Conservation (phyloP, 176 grass and related monocot genomes). For the Aegilops speltoides region DNA sequence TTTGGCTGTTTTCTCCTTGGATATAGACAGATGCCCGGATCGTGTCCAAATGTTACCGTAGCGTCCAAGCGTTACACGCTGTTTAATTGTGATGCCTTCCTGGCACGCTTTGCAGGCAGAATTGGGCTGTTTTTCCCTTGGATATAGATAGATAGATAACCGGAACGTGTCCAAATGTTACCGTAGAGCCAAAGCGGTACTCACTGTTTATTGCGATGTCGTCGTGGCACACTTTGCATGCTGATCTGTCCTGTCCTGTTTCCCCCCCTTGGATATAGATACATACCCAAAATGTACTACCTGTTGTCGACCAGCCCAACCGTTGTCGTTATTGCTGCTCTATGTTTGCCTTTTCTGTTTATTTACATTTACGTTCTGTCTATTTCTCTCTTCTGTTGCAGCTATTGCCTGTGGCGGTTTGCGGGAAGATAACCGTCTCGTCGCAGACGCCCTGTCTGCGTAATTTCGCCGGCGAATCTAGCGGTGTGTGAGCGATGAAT, state of each 20-base stretch:
- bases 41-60: background rate
- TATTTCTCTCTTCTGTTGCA: background rate
- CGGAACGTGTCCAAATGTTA: background rate
- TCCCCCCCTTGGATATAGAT: background rate
- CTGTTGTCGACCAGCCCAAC: background rate
- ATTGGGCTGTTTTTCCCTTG: background rate
- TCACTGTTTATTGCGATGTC: background rate
- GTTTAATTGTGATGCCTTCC: background rate
- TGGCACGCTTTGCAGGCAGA: background rate
- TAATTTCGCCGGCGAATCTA: background rate
- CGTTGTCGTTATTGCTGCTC: background rate
- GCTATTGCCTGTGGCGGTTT: background rate
- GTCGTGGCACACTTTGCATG: background rate
- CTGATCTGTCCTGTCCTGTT: background rate
- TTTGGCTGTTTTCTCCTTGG: background rate
- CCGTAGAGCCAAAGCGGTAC: background rate
- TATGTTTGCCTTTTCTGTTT: background rate
- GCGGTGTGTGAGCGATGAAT: constrained; percentile 16
- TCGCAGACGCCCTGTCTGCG: background rate
- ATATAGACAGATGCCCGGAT: background rate
- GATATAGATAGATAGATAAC: background rate
- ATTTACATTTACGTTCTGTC: background rate
- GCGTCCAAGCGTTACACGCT: background rate
- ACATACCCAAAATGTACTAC: background rate
- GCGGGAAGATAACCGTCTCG: background rate